Conservation (phyloP, 768 basidiomycete genomes). For the Inosperma sp. region DNA sequence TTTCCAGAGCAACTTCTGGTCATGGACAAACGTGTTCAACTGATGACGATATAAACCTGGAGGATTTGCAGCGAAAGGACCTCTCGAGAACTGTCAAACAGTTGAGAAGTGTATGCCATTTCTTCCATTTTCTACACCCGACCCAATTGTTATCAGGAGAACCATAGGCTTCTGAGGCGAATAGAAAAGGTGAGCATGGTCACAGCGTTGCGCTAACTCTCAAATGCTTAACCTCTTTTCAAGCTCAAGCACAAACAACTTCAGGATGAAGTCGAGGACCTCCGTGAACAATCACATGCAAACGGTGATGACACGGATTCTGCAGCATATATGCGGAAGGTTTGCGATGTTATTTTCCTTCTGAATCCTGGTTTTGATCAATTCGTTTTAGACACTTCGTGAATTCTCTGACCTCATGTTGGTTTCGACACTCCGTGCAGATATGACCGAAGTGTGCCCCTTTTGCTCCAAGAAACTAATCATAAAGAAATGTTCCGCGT, state of each 20-base stretch:
- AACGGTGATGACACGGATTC: slow-evolving; percentile 26
- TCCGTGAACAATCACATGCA: too few species aligned
- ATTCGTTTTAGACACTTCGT: slow-evolving; percentile 34
- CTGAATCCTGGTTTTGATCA: neutral
- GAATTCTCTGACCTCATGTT: slow-evolving; percentile 37
- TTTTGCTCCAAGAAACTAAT: slow-evolving; percentile 35
- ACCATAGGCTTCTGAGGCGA: too few species aligned
- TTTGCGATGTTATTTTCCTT: slow-evolving; percentile 10
- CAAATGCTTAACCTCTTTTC: too few species aligned
- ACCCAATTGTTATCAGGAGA: too few species aligned
- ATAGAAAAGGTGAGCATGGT: too few species aligned
- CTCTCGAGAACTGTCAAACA: too few species aligned
- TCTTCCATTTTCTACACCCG: too few species aligned
- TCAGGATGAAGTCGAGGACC: too few species aligned
- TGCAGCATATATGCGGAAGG: slow-evolving; percentile 40
- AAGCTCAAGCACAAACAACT: too few species aligned
- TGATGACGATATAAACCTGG: slow-evolving; percentile 26
- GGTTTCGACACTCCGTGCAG: slow-evolving; percentile 32
- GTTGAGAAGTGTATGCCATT: too few species aligned
- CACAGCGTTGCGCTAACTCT: too few species aligned
- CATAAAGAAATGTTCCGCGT: slow-evolving; percentile 35
- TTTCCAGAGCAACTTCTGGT: neutral
- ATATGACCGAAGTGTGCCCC: slow-evolving; percentile 32
- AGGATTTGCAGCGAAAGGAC: slow-evolving; percentile 23
- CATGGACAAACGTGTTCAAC: slow-evolving; percentile 22